phyloP scores from a whole-genome alignment of 1,284 basidiomycete species.

The Fomitopsis betulina region DNA sequence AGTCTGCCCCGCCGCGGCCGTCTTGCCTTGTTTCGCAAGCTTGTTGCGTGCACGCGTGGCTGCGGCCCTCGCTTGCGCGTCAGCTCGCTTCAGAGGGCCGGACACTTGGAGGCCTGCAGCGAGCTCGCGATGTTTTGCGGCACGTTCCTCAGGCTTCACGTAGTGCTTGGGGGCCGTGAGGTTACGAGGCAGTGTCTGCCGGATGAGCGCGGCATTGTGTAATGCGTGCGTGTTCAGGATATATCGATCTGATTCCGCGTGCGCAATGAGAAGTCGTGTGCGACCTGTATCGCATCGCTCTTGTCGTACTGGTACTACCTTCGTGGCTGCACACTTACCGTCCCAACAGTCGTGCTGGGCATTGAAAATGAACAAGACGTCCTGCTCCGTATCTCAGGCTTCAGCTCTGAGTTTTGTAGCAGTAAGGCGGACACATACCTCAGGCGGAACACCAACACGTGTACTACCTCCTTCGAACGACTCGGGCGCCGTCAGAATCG shows the following conservation, averaged over 20 bases:
- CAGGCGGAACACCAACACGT: background rate
- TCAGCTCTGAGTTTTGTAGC: too few relatives aligned
- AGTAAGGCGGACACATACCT: slow-evolving; percentile 14
- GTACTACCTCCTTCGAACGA: too few relatives aligned
- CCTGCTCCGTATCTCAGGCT: slow-evolving; percentile 8
- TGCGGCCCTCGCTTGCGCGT: background rate
- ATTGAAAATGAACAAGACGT: slow-evolving; percentile 28
- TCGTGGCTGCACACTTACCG: background rate
- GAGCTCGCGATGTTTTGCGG: background rate
- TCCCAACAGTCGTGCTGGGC: slow-evolving; percentile 26
- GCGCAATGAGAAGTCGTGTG: too few relatives aligned
- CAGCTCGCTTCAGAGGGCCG: background rate
- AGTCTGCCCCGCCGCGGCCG: too few relatives aligned
- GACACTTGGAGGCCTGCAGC: background rate
- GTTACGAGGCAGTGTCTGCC: background rate
- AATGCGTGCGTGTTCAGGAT: background rate
- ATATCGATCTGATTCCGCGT: background rate
- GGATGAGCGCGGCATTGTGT: background rate
- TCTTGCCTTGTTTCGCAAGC: too few relatives aligned
- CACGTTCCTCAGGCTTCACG: background rate
- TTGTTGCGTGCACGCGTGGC: background rate
- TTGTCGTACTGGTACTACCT: too few relatives aligned
- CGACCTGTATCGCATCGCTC: too few relatives aligned
- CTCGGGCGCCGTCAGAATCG: background rate
- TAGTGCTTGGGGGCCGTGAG: background rate